Evolutionary conservation across 495 filamentous ascomycete genomes (phyloP), one percentile per base, ranked within the genome.

Genomic region (Podospora bellae-mahoneyi): DNA sequence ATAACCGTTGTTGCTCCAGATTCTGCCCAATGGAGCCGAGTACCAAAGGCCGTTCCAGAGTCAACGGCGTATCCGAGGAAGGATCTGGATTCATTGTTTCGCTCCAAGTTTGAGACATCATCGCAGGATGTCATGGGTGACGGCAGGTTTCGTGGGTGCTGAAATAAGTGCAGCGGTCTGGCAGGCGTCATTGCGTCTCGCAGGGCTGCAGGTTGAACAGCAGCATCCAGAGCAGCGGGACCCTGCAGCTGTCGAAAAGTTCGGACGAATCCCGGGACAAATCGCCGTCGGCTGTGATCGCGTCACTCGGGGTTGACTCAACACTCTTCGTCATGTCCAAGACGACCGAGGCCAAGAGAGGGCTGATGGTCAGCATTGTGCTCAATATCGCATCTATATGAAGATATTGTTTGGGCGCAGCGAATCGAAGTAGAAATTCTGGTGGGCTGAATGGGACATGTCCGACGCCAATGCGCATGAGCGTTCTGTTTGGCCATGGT

Each of bases 131-230:
- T 48, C 39, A 10, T 48, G 39, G 39, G 39, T 48, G 39, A 48
- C 39, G 39, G 5, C 7, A 13, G 5, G 13, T 3, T 16, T 48
- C 9, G 6, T 48, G 39, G 39, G 9, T 48, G 13, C 15, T 13
- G 39, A 16, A 48, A 48, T 48, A 48, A 48, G 13, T 16, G 39
- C 9, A 48, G 39, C 39, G 15, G 5, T 48, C 13, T 48, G 39
- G 39, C 39, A 48, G 39, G 39, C 39, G 30, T 32, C 30, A 32
- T 32, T 7, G 30, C 30, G 39, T 48, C 39, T 48, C 39, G 55
- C 55, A 58, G 55, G 55, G 55, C 55, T 58, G 55, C 55, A 58
- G 55, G 55, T 58, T 58, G 55, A 26, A 58, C 55, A 58, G 55
- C 55, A 58, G 55, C 55, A 58, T 19, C 55, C 55, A 58, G n/a